Evolutionary conservation across 2,329 filamentous ascomycete genomes (phyloP).

Genomic region (Aureobasidium mangrovei): DNA sequence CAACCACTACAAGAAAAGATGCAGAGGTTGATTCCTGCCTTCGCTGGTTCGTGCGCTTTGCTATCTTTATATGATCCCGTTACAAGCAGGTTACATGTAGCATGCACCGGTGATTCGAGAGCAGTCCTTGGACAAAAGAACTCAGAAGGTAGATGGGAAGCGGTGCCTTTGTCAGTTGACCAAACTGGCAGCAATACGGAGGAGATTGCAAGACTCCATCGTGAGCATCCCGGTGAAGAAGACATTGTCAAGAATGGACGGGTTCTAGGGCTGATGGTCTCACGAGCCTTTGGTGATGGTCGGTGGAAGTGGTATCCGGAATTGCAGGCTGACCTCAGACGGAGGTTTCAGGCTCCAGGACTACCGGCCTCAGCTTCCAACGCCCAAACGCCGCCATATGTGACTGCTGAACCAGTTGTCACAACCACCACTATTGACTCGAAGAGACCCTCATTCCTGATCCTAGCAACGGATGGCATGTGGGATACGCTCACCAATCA

Average conservation of each 20-base stretch:
- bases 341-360: constrained; percentile 42
- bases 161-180: constrained; percentile 51
- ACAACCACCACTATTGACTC: constrained; percentile 44
- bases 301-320: constrained; percentile 57
- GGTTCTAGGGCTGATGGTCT: constrained; percentile 52
- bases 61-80: constrained; percentile 53
- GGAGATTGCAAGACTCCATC: constrained; percentile 47
- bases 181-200: constrained; percentile 56
- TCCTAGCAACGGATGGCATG: constrained; percentile 58
- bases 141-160: constrained; percentile 39
- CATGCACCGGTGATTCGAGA: constrained; percentile 59
- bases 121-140: constrained; percentile 51
- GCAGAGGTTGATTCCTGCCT: constrained; percentile 29
- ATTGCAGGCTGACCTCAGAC: constrained; percentile 37
- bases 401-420: constrained; percentile 58
- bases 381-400: constrained; percentile 52
- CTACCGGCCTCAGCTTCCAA: constrained; percentile 34
- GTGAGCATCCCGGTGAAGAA: constrained; percentile 55
- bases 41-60: constrained; percentile 54
- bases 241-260: constrained; percentile 50
- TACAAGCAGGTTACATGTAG: constrained; percentile 48
- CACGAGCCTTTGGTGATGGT: constrained; percentile 60
- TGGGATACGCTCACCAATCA: constrained; percentile 36
- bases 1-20: background rate
- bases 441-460: constrained; percentile 46